A percentile compares a stretch with the other conserved stretches of the same genome.
phyloP scores from a whole-genome alignment of 78 protist genomes.

The Dictyostelium discoideum region DNA sequence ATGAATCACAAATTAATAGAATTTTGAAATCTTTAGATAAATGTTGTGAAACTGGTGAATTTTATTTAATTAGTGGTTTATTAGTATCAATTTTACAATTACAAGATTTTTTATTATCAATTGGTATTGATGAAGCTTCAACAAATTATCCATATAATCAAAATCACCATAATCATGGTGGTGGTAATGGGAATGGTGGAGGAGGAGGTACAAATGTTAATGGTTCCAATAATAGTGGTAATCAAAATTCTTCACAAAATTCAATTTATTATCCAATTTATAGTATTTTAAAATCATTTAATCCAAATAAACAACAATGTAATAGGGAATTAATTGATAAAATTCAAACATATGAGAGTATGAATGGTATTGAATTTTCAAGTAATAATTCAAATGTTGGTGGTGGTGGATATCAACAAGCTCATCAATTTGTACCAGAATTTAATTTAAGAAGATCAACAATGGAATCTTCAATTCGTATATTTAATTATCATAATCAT shows the following conservation, averaged over 20 bases:
- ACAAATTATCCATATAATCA: not conserved
- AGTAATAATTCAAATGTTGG: not conserved
- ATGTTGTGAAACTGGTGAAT: constrained; percentile 1
- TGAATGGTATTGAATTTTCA: not conserved
- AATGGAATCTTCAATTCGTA: not conserved
- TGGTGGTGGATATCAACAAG: not conserved
- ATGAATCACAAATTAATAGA: not conserved
- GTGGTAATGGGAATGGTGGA: too few species aligned
- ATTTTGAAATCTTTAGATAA: constrained; percentile 1
- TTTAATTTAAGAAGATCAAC: not conserved
- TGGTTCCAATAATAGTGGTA: not conserved
- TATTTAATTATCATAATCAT: not conserved
- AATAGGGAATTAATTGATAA: not conserved
- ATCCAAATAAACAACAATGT: constrained; percentile 5
- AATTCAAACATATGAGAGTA: not conserved
- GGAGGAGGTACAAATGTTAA: too few species aligned
- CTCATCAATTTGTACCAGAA: not conserved
- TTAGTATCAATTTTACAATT: constrained; percentile 47
- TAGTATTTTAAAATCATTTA: not conserved
- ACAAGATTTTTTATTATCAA: constrained; percentile 45
- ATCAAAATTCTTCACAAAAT: not conserved
- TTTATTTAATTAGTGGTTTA: not conserved
- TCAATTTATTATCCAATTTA: constrained; percentile 9
- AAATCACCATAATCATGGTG: not conserved
- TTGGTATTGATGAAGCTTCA: constrained; percentile 23